Conservation (phyloP, 2,329 filamentous ascomycete genomes). For the Botrytis elliptica region DNA sequence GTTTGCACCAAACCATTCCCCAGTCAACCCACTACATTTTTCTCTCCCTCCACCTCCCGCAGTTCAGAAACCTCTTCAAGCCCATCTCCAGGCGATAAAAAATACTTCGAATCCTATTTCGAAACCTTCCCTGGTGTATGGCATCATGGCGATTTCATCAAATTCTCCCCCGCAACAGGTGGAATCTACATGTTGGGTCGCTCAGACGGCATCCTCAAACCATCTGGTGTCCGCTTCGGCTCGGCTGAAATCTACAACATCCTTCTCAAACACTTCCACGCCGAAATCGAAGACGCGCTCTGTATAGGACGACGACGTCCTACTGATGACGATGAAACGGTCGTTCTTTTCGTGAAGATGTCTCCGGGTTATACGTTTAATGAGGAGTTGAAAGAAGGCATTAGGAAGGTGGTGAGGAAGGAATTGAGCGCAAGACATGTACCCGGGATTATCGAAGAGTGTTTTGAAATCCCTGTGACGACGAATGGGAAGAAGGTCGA, state of each 20-base stretch:
- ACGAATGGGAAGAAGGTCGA: slow-evolving; percentile 98
- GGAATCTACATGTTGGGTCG: slow-evolving; percentile 88
- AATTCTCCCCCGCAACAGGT: slow-evolving; percentile 66
- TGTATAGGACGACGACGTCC: slow-evolving; percentile 75
- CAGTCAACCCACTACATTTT: slow-evolving; percentile 88
- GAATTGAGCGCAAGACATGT: slow-evolving; percentile 90
- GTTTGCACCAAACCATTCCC: slow-evolving; percentile 86
- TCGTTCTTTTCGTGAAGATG: slow-evolving; percentile 88
- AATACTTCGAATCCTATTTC: slow-evolving; percentile 85
- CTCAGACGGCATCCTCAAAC: slow-evolving; percentile 91
- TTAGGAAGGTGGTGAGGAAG: slow-evolving; percentile 67
- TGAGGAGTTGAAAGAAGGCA: slow-evolving; percentile 57
- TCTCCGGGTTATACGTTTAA: slow-evolving; percentile 48
- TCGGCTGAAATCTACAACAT: slow-evolving; percentile 96
- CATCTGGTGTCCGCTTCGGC: slow-evolving; percentile 86
- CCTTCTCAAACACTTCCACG: slow-evolving; percentile 77
- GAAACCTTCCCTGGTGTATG: slow-evolving; percentile 75
- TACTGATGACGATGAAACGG: slow-evolving; percentile 36
- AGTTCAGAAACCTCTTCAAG: not conserved
- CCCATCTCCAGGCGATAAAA: slow-evolving; percentile 56
- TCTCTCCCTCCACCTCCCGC: slow-evolving; percentile 40
- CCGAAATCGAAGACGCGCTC: slow-evolving; percentile 78
- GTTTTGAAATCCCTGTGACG: slow-evolving; percentile 78
- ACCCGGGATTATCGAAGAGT: slow-evolving; percentile 77
- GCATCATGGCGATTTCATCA: slow-evolving; percentile 94